Conservation (phyloP, 1,284 basidiomycete species). For the Ceratobasidium sp. region DNA sequence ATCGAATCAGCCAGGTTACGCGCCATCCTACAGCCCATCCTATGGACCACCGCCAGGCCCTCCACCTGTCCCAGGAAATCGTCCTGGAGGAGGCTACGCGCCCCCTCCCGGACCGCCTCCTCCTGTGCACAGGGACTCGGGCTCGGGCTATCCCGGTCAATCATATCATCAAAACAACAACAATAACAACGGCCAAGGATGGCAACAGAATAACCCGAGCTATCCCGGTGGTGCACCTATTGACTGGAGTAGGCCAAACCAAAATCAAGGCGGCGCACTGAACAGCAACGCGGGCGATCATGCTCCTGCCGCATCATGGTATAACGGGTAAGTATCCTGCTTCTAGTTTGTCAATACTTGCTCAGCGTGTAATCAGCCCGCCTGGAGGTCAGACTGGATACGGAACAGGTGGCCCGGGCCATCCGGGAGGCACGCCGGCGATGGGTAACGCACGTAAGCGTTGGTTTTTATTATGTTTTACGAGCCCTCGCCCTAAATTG, state of each 20-base stretch:
- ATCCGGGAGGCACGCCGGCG: constrained; percentile 23
- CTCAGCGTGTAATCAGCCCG: not conserved
- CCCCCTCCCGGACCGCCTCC: constrained; percentile 17
- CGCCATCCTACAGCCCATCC: constrained; percentile 18
- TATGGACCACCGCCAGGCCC: constrained; percentile 21
- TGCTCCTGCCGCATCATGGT: constrained; percentile 6
- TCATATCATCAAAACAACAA: constrained; percentile 30
- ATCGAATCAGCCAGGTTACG: constrained; percentile 1
- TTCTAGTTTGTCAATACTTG: not conserved
- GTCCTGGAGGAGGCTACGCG: constrained; percentile 2
- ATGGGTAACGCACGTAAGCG: constrained; percentile 19
- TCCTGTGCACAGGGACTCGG: constrained; percentile 1
- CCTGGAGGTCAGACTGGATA: constrained; percentile 35
- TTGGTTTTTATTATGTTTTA: not conserved
- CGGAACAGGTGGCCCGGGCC: constrained; percentile 30
- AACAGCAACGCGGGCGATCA: constrained; percentile 3
- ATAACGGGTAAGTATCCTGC: constrained; percentile 1
- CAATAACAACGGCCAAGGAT: constrained; percentile 15
- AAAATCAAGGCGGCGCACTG: not conserved
- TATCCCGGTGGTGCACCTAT: constrained; percentile 31
- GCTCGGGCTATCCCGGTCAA: constrained; percentile 32
- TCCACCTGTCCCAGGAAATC: constrained; percentile 30
- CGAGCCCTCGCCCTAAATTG: not conserved
- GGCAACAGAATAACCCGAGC: constrained; percentile 33
- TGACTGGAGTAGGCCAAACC: constrained; percentile 12